phyloP scores from a whole-genome alignment of 2,329 filamentous ascomycete species.

The Neonectria sp. region DNA sequence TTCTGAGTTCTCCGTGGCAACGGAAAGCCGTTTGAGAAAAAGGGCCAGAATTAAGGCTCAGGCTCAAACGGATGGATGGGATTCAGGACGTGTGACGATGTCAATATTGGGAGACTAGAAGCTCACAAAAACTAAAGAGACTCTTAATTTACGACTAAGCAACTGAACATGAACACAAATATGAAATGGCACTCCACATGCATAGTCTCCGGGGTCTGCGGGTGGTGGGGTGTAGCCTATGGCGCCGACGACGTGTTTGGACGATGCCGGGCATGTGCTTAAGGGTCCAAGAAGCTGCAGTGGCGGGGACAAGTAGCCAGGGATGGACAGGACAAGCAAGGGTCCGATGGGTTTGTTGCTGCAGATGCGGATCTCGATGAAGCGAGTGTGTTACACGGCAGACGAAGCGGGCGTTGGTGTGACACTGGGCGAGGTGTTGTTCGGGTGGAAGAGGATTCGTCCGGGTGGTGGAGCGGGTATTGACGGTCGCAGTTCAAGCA shows the following conservation, averaged over 20 bases:
- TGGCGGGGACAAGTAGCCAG: conserved; percentile 2
- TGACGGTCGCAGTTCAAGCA: conserved; percentile 14
- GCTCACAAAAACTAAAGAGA: conserved; percentile 29
- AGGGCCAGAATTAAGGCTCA: conserved; percentile 1
- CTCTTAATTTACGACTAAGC: conserved; percentile 17
- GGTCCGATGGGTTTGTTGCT: conserved; percentile 27
- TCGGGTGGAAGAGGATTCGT: conserved; percentile 13
- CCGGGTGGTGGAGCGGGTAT: conserved; percentile 21
- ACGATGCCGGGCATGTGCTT: not conserved
- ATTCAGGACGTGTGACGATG: conserved; percentile 15
- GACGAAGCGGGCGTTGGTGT: conserved; percentile 27
- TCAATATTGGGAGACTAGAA: conserved; percentile 12
- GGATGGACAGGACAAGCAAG: not conserved
- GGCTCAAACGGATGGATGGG: conserved; percentile 6
- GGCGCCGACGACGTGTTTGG: conserved; percentile 9
- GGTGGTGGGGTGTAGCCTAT: conserved; percentile 1
- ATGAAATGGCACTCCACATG: conserved; percentile 3
- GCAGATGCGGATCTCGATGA: conserved; percentile 49
- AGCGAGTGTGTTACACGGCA: conserved; percentile 43
- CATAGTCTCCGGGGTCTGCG: not conserved
- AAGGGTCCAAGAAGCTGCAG: conserved; percentile 3
- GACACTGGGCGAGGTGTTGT: conserved; percentile 18
- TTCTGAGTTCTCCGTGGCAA: conserved; percentile 8
- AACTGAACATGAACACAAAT: conserved; percentile 1
- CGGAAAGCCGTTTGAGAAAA: conserved; percentile 8